A percentile compares a stretch with the other conserved stretches of the same genome.
These are phyloP conservation scores for Pythium sukuiense DNA, from an alignment of 352 stramenopile species.

Conservation along the genomic window DNA sequence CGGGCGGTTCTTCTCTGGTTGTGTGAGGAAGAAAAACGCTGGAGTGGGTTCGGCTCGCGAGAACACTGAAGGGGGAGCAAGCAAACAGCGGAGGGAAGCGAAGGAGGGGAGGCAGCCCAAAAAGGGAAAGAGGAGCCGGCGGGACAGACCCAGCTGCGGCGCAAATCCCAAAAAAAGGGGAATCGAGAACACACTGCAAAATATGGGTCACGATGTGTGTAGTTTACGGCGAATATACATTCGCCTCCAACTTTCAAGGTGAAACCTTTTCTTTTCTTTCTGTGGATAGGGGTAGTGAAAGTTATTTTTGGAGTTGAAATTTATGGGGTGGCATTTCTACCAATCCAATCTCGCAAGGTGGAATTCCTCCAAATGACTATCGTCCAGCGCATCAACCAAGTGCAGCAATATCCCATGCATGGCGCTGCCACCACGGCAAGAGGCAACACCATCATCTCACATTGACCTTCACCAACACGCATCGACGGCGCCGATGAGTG, in stretches of 20 bases:
- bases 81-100: slow-evolving; percentile 10
- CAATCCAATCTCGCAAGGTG: slow-evolving; percentile 18
- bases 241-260: neutral
- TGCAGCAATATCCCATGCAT: neutral
- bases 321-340: slow-evolving; percentile 2
- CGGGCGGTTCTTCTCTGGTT: slow-evolving; percentile 33
- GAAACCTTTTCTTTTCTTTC: slow-evolving; percentile 31
- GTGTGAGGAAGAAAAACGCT: slow-evolving; percentile 35
- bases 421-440: neutral
- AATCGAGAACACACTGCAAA: slow-evolving; percentile 24
- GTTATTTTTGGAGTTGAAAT: slow-evolving; percentile 17
- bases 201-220: neutral
- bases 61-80: slow-evolving; percentile 12
- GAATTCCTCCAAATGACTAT: slow-evolving; percentile 8
- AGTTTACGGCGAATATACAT: neutral
- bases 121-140: slow-evolving; percentile 22
- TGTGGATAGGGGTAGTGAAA: slow-evolving; percentile 22
- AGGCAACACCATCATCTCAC: no score
- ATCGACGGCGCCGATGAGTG: no score
- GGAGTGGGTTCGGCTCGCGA: slow-evolving; percentile 15
- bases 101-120: slow-evolving; percentile 11
- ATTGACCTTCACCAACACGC: no score
- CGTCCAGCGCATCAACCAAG: neutral
- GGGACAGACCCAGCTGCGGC: slow-evolving; percentile 5
- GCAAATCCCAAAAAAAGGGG: slow-evolving; percentile 29